A percentile compares a stretch with the other conserved stretches of the same genome.
These are phyloP conservation scores for Lecanicillium sp. DNA, from an alignment of 2,329 filamentous ascomycete species.

Conservation along the genomic window DNA sequence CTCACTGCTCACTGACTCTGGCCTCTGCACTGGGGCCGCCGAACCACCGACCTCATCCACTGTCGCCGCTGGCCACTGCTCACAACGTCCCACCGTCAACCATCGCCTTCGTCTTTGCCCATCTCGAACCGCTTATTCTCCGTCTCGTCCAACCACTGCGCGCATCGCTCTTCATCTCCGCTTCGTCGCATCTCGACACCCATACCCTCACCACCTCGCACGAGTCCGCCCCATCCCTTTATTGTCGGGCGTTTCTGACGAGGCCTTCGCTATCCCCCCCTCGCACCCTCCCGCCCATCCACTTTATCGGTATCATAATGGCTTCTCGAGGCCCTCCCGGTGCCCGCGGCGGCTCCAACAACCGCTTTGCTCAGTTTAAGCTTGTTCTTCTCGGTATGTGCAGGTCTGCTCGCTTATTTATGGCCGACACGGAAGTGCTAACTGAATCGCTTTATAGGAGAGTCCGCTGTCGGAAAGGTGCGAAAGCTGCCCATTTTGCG, in stretches of 20 bases:
- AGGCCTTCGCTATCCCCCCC: conserved; percentile 12
- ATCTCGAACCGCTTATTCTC: not conserved
- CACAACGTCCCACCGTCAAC: conserved; percentile 12
- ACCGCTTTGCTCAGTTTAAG: conserved; percentile 98
- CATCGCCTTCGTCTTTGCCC: not conserved
- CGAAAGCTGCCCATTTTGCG: conserved; percentile 15
- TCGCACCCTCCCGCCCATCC: conserved; percentile 15
- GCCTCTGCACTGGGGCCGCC: no score
- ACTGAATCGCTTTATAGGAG: conserved; percentile 57
- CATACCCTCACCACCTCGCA: not conserved
- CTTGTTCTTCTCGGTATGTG: conserved; percentile 85
- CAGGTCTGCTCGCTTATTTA: not conserved
- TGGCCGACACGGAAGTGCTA: conserved; percentile 17
- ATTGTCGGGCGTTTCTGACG: not conserved
- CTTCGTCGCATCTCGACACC: not conserved
- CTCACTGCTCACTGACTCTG: no score
- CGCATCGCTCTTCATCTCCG: not conserved
- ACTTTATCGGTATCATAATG: conserved; percentile 52
- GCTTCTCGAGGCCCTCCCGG: conserved; percentile 69
- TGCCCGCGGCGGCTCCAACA: conserved; percentile 59
- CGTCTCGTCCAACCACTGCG: not conserved
- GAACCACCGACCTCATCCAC: conserved; percentile 10
- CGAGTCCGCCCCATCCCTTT: not conserved
- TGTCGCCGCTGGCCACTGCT: conserved; percentile 1
- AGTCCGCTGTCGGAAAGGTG: conserved; percentile 99